phyloP scores from a whole-genome alignment of 345 rosid species.

The Pelargonium nanum region DNA sequence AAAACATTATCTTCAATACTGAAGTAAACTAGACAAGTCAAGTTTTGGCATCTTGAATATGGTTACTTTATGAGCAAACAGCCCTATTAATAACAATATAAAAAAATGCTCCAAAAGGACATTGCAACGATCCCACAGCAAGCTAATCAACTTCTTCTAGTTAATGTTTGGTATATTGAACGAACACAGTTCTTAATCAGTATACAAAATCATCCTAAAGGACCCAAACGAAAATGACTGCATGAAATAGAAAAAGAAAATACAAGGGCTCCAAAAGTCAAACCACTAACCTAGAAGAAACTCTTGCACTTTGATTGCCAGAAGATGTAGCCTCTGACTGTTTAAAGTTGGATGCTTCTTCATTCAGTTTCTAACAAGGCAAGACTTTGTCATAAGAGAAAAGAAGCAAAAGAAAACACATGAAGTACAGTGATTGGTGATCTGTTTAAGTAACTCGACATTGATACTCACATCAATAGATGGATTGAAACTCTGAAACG shows the following conservation, averaged over 20 bases:
- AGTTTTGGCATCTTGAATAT: no score
- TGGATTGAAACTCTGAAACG: constrained; percentile 88
- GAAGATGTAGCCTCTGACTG: constrained; percentile 33
- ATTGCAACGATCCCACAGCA: no score
- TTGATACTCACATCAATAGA: constrained; percentile 69
- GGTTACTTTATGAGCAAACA: no score
- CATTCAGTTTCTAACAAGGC: constrained; percentile 66
- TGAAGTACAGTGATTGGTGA: constrained; percentile 9
- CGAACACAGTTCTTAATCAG: no score
- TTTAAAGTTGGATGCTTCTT: constrained; percentile 27
- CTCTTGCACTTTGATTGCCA: constrained; percentile 26
- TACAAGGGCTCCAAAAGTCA: background rate
- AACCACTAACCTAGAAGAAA: constrained; percentile 36
- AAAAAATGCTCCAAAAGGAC: no score
- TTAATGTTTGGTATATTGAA: no score
- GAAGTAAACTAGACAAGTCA: no score
- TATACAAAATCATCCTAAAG: no score
- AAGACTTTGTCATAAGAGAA: constrained; percentile 19
- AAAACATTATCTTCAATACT: no score
- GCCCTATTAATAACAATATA: no score
- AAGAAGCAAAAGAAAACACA: constrained; percentile 13
- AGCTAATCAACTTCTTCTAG: no score
- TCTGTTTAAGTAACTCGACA: constrained; percentile 11
- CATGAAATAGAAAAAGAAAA: background rate
- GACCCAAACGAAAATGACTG: background rate